Evolutionary conservation across 129 eudicot species (phyloP).

Genomic region (Pulicaria dysenterica): DNA sequence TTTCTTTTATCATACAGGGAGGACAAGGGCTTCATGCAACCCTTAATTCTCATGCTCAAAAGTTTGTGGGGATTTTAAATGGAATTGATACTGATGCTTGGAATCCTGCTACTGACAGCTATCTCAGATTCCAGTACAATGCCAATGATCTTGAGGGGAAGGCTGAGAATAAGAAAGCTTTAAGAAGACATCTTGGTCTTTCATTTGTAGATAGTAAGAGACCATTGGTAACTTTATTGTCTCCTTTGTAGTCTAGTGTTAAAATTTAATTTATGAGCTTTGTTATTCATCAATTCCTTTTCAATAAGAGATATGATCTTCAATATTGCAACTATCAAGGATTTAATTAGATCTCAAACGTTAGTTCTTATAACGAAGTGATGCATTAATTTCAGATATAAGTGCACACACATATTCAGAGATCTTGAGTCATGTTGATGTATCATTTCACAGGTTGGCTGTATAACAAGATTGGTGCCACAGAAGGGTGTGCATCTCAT

Average conservation of each 20-base stretch:
- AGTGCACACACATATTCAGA: too few relatives aligned
- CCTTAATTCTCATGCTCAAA: constrained; percentile 79
- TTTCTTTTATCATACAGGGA: constrained; percentile 52
- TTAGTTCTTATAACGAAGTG: too few relatives aligned
- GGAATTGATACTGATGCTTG: constrained; percentile 95
- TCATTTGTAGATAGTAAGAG: constrained; percentile 56
- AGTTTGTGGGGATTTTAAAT: constrained; percentile 90
- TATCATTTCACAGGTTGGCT: constrained; percentile 68
- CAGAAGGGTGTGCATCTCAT: constrained; percentile 98
- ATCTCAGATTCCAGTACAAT: constrained; percentile 73
- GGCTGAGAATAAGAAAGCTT: constrained; percentile 68
- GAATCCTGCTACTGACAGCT: constrained; percentile 93
- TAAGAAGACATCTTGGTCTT: constrained; percentile 72
- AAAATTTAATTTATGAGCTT: background rate
- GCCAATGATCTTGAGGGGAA: constrained; percentile 76
- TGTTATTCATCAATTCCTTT: background rate
- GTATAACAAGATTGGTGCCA: constrained; percentile 97
- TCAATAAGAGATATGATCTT: too few relatives aligned
- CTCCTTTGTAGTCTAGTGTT: constrained; percentile 4
- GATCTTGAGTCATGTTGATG: background rate
- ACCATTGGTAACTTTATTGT: constrained; percentile 62
- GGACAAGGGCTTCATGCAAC: constrained; percentile 91
- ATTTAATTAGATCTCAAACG: too few relatives aligned
- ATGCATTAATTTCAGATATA: too few relatives aligned
- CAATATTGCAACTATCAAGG: too few relatives aligned